Conservation (phyloP, 2,329 filamentous ascomycete genomes). For the Fusarium chlamydosporum region DNA sequence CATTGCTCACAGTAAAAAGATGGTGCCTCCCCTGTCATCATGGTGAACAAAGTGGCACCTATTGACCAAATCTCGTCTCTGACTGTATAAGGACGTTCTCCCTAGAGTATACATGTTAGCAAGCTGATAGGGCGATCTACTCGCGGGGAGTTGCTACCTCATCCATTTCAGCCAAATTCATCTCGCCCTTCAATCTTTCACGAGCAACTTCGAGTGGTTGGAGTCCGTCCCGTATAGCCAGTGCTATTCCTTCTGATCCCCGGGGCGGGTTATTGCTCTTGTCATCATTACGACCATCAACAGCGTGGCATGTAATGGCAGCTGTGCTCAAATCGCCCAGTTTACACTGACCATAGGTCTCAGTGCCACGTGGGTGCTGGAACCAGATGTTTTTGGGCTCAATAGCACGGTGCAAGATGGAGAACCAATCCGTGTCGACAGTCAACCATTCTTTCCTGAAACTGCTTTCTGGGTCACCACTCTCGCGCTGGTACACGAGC, state of each 20-base stretch:
- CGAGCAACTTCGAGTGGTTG: conserved; percentile 27
- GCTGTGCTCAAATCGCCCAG: conserved; percentile 64
- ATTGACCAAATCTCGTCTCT: conserved; percentile 58
- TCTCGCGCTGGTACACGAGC: conserved; percentile 37
- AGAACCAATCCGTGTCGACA: conserved; percentile 63
- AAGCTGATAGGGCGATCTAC: background rate
- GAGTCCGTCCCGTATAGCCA: conserved; percentile 35
- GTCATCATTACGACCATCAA: conserved; percentile 5
- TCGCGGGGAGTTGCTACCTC: conserved; percentile 18
- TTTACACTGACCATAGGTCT: conserved; percentile 69
- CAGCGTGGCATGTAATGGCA: conserved; percentile 57
- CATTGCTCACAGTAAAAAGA: conserved; percentile 38
- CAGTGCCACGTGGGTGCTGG: conserved; percentile 61
- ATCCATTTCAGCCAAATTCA: conserved; percentile 25
- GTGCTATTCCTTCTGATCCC: conserved; percentile 17
- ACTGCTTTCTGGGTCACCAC: background rate
- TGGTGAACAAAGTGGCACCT: conserved; percentile 57
- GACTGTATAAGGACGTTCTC: conserved; percentile 54
- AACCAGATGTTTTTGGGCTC: conserved; percentile 65
- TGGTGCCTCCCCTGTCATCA: conserved; percentile 57
- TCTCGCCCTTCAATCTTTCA: background rate
- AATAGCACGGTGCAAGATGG: conserved; percentile 66
- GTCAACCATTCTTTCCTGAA: conserved; percentile 23
- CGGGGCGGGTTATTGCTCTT: background rate
- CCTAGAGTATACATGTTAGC: conserved; percentile 37